Base-by-base conservation (phyloP, 495 filamentous ascomycete species). In the Amphirosellinia nigrospora region DNA sequence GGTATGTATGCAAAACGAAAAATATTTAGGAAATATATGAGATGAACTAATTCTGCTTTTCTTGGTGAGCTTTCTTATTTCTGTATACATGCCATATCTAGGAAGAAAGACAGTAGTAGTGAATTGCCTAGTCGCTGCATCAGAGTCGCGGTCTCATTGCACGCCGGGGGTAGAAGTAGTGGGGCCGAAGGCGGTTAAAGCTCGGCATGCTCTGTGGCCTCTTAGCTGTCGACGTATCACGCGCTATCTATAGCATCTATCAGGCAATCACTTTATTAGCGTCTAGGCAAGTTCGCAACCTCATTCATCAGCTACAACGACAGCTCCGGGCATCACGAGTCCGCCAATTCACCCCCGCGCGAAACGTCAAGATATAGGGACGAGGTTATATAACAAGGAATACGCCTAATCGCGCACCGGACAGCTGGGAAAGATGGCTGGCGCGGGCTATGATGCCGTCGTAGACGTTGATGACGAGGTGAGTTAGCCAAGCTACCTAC, bases 391-490 rank as follows among this genome's bases (percentile, higher is more conserved):
- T 30, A 43, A 50, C 4, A 50, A 23, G 53, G 30, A 34, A 45
- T 61, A 63, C 30, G n/a, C 23, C 8, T 10, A 53, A 19, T 46
- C 13, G 60, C 32, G 38, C 59, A 58, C 30, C 19, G 43, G 50
- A 67, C 30, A 71, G 58, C 41, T 30, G 59, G 53, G 36, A 30
- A 83, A 65, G 16, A 97, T 97, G 94, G 86, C 94, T 62, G 91
- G 91, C 78, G 85, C 89, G 71, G 93, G 94, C 72, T 98, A 99
- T 80, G 96, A 99, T 82, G 96, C 96, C 68, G 95, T 99, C 73
- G 96, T 99, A 32, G 96, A 98, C 75, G 89, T 98, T 64, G 95
- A 98, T 77, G 92, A 93, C 72, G 95, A 98, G 85, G 94, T 93
- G 81, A 62, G 77, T 71, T 65, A 7, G 53, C 61, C 8, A 53